Percentiles rank a stretch among this genome's conserved stretches.
Conservation (phyloP, 176 grass and related monocot genomes). For the Juncus inflexus region DNA sequence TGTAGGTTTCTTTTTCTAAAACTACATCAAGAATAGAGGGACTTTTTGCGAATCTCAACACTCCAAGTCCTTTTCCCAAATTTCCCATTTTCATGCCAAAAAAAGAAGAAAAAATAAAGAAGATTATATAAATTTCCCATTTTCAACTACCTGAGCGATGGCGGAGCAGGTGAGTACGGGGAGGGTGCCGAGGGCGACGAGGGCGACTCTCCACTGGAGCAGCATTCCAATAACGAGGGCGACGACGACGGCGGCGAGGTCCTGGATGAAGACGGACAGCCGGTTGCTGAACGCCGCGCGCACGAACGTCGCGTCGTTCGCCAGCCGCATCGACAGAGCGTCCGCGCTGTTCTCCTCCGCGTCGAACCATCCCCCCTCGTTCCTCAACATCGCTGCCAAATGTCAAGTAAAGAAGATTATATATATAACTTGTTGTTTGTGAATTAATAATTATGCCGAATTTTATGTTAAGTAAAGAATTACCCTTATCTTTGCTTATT, state of each 20-base stretch:
- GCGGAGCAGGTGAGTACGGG: slow-evolving; percentile 79
- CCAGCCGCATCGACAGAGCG: slow-evolving; percentile 82
- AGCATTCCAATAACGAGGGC: slow-evolving; percentile 89
- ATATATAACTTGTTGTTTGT: no score
- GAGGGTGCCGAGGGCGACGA: slow-evolving; percentile 76
- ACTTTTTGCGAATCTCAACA: no score
- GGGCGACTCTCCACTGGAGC: slow-evolving; percentile 88
- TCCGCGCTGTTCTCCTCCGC: slow-evolving; percentile 92
- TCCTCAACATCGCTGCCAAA: slow-evolving; percentile 72
- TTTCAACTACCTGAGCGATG: slow-evolving; percentile 80
- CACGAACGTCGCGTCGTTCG: slow-evolving; percentile 95
- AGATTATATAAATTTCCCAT: no score
- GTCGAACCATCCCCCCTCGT: slow-evolving; percentile 99
- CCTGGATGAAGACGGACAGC: slow-evolving; percentile 93
- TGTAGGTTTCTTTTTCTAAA: no score
- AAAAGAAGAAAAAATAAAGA: not conserved
- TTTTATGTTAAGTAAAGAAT: no score
- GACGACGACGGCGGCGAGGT: slow-evolving; percentile 74
- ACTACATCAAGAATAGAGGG: no score
- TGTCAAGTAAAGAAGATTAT: no score
- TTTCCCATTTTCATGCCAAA: no score
- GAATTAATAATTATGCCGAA: no score
- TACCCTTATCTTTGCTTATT: no score
- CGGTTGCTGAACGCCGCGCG: slow-evolving; percentile 96
- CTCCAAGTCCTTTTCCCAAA: no score